Evolutionary conservation across 2,329 filamentous ascomycete species (phyloP).

Genomic region (Conoideocrella luteorostrata): DNA sequence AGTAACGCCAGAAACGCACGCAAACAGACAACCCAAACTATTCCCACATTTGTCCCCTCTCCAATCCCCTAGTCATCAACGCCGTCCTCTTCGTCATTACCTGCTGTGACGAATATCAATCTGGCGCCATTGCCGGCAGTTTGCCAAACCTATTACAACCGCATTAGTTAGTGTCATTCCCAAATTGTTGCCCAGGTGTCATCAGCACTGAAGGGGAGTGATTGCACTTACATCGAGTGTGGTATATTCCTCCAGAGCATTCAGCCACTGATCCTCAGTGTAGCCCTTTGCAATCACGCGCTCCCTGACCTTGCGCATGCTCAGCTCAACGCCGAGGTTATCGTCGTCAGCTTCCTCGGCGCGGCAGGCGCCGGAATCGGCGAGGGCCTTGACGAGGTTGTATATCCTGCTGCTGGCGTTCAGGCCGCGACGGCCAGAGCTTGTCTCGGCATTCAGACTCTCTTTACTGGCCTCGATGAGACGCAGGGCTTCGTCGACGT

Average conservation of each 20-base stretch:
- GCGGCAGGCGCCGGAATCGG: constrained; percentile 78
- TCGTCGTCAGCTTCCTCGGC: constrained; percentile 59
- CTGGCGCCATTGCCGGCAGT: constrained; percentile 63
- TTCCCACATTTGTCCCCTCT: too few species aligned
- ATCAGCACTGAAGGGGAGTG: too few species aligned
- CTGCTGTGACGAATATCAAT: constrained; percentile 62
- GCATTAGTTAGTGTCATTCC: constrained; percentile 33
- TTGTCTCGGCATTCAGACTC: constrained; percentile 69
- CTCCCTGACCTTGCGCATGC: constrained; percentile 82
- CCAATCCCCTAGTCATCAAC: constrained; percentile 33
- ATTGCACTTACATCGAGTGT: constrained; percentile 69
- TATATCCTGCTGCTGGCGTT: constrained; percentile 89
- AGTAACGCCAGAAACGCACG: not conserved
- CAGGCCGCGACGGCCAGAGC: constrained; percentile 55
- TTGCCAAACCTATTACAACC: constrained; percentile 62
- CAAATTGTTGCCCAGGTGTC: too few species aligned
- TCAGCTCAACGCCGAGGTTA: constrained; percentile 60
- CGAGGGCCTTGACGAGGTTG: constrained; percentile 83
- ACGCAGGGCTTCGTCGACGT: constrained; percentile 90
- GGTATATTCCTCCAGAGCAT: constrained; percentile 83
- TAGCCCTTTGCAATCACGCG: constrained; percentile 94
- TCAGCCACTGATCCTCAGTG: constrained; percentile 85
- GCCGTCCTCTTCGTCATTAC: constrained; percentile 44
- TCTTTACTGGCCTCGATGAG: constrained; percentile 92
- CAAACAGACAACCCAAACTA: too few species aligned